Conservation (phyloP, 257 asterid species). For the Plantago ovata region DNA sequence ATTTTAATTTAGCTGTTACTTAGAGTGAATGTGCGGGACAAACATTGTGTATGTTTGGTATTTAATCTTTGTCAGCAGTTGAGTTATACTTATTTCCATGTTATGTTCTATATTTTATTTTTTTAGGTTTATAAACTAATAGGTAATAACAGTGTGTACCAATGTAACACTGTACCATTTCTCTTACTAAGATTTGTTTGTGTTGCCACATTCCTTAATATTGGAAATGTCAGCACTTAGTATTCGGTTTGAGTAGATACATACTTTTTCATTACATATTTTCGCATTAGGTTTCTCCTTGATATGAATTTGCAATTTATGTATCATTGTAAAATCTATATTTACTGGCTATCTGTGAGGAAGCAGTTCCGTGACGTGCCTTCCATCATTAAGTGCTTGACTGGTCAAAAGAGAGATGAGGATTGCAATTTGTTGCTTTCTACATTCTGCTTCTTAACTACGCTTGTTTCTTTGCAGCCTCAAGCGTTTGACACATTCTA, state of each 20-base stretch:
- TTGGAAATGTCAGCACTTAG: neutral
- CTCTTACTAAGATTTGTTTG: neutral
- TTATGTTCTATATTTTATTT: conserved; percentile 1
- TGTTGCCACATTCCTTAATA: neutral
- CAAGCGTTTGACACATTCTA: conserved; percentile 58
- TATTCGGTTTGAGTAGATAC: neutral
- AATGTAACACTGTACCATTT: no score
- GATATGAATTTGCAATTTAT: conserved; percentile 15
- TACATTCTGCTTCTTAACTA: conserved; percentile 19
- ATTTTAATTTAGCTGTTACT: no score
- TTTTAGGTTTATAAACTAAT: neutral
- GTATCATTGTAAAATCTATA: neutral
- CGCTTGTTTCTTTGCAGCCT: conserved; percentile 58
- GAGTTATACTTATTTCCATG: neutral
- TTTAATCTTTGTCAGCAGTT: neutral
- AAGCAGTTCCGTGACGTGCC: neutral
- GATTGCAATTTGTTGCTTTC: neutral
- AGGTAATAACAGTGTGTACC: no score
- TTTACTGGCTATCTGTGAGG: neutral
- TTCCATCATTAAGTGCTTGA: conserved; percentile 5
- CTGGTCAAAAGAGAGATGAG: conserved; percentile 2
- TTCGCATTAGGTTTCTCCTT: neutral
- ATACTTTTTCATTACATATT: neutral
- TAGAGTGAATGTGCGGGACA: no score
- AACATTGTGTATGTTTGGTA: neutral